Conservation (phyloP, 352 stramenopile genomes). For the Phytopythium helicoides region DNA sequence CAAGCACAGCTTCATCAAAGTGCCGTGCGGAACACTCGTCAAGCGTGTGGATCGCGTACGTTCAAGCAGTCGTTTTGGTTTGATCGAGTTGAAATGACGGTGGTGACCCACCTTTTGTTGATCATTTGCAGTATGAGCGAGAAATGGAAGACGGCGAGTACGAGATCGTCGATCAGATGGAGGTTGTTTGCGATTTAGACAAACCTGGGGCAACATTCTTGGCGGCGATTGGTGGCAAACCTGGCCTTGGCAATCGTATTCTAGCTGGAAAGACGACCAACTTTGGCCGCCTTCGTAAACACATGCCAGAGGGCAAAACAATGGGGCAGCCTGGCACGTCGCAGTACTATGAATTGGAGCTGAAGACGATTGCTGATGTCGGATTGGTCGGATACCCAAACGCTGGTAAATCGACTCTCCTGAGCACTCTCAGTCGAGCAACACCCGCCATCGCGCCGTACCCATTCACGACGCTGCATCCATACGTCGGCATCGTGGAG, state of each 20-base stretch:
- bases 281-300: slow-evolving; percentile 77
- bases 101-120: too few species aligned
- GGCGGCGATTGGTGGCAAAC: slow-evolving; percentile 77
- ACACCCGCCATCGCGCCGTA: slow-evolving; percentile 96
- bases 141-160: slow-evolving; percentile 72
- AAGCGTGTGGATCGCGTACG: slow-evolving; percentile 81
- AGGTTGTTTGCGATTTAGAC: slow-evolving; percentile 78
- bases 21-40: slow-evolving; percentile 85
- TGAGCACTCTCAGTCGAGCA: slow-evolving; percentile 92
- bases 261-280: slow-evolving; percentile 79
- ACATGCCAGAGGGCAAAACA: slow-evolving; percentile 80
- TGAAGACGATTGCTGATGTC: slow-evolving; percentile 98
- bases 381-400: slow-evolving; percentile 99
- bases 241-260: slow-evolving; percentile 84
- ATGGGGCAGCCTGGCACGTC: slow-evolving; percentile 90
- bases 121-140: slow-evolving; percentile 64
- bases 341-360: slow-evolving; percentile 96
- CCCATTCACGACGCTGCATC: slow-evolving; percentile 97
- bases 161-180: slow-evolving; percentile 81
- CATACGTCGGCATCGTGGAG: slow-evolving; percentile 94
- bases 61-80: background rate
- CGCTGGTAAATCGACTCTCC: slow-evolving; percentile 96
- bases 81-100: too few species aligned
- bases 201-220: slow-evolving; percentile 63
- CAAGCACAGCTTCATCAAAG: slow-evolving; percentile 78